Conservation (phyloP, 2,329 filamentous ascomycete species). For the Epichloe scottii region DNA sequence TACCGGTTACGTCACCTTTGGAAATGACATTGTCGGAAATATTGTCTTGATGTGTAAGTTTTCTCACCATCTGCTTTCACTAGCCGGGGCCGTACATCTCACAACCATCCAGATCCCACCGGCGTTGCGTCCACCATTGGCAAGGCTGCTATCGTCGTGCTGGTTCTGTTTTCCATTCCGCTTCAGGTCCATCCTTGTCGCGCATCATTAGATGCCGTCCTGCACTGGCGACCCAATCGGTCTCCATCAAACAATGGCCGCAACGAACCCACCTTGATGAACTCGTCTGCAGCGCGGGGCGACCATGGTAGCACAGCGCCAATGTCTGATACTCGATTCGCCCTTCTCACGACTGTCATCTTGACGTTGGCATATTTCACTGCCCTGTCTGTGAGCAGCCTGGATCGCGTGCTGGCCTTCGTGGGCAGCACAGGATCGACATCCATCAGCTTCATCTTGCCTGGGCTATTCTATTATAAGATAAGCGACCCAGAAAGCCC, state of each 20-base stretch:
- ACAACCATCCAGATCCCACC: slow-evolving; percentile 22
- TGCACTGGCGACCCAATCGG: slow-evolving; percentile 70
- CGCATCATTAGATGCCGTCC: slow-evolving; percentile 86
- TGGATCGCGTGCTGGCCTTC: slow-evolving; percentile 87
- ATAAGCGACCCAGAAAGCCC: slow-evolving; percentile 82
- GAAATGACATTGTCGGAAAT: slow-evolving; percentile 78
- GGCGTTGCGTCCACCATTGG: slow-evolving; percentile 74
- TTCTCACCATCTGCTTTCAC: not conserved
- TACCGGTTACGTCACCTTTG: slow-evolving; percentile 92
- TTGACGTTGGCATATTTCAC: slow-evolving; percentile 76
- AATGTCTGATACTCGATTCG: slow-evolving; percentile 83
- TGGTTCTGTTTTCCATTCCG: slow-evolving; percentile 94
- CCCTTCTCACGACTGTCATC: slow-evolving; percentile 74
- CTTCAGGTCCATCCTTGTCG: slow-evolving; percentile 92
- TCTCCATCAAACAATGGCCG: slow-evolving; percentile 25
- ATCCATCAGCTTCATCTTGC: slow-evolving; percentile 92
- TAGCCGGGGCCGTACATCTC: slow-evolving; percentile 6
- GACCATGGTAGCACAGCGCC: slow-evolving; percentile 42
- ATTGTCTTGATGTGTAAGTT: slow-evolving; percentile 82
- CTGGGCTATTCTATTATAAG: slow-evolving; percentile 96
- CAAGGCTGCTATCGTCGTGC: slow-evolving; percentile 85
- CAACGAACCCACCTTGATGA: slow-evolving; percentile 30
- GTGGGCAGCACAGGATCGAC: slow-evolving; percentile 92
- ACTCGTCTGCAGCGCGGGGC: slow-evolving; percentile 26
- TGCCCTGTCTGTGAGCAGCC: slow-evolving; percentile 78